Conservation (phyloP, 495 filamentous ascomycete species). For the Hypoxylon crocopeplum region DNA sequence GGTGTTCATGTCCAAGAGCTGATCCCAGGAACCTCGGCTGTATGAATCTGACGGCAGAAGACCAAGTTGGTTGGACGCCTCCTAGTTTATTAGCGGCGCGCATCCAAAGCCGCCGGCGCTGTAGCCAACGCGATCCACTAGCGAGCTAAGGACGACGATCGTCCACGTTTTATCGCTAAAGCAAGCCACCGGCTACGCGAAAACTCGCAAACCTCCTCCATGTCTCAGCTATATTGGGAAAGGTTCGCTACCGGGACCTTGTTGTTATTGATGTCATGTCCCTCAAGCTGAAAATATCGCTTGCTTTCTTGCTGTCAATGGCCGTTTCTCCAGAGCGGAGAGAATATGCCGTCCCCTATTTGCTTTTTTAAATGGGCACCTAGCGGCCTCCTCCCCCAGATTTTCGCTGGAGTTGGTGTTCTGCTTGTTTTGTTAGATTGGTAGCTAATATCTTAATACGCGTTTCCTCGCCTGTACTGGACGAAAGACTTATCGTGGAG, state of each 20-base stretch:
- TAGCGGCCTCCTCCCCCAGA: neutral
- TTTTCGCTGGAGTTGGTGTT: too few relatives aligned
- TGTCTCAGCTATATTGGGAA: conserved; percentile 2
- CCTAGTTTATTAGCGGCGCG: conserved; percentile 12
- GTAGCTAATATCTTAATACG: too few relatives aligned
- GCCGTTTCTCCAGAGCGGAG: neutral
- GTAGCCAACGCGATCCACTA: conserved; percentile 13
- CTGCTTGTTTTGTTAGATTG: too few relatives aligned
- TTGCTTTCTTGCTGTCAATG: too few relatives aligned
- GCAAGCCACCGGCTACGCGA: neutral
- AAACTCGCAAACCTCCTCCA: neutral
- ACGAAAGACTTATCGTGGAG: too few relatives aligned
- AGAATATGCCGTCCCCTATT: neutral
- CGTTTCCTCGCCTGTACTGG: too few relatives aligned
- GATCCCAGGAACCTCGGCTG: conserved; percentile 7
- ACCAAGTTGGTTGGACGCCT: conserved; percentile 1
- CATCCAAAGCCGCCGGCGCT: conserved; percentile 14
- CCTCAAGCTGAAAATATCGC: conserved; percentile 23
- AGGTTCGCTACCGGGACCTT: neutral
- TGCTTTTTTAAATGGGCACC: neutral
- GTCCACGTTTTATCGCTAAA: neutral
- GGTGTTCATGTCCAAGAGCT: neutral
- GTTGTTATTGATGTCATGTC: too few relatives aligned
- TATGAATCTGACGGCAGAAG: neutral
- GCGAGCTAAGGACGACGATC: conserved; percentile 6